A percentile compares a stretch with the other conserved stretches of the same genome.
These are phyloP conservation scores for Galeopsis tetrahit DNA, from an alignment of 257 asterid genomes.

Conservation along the genomic window DNA sequence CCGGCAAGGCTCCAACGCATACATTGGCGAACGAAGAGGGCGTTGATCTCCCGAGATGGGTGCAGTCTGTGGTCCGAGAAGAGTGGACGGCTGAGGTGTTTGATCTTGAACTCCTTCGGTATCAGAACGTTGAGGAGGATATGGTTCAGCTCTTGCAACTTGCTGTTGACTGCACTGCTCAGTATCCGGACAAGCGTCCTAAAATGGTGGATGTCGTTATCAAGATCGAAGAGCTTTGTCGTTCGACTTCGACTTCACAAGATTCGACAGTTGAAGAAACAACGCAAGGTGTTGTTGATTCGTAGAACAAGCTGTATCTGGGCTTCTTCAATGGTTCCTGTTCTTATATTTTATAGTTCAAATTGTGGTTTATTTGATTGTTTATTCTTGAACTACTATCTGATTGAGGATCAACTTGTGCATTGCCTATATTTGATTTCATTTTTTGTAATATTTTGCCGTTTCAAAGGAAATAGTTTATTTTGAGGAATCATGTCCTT, in stretches of 20 bases:
- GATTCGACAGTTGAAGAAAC: constrained; percentile 21
- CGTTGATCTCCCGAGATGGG: constrained; percentile 72
- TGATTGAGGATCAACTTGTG: constrained; percentile 38
- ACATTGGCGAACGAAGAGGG: constrained; percentile 61
- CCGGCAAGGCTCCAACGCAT: constrained; percentile 64
- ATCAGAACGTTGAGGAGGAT: constrained; percentile 65
- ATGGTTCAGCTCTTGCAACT: constrained; percentile 72
- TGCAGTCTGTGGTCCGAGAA: constrained; percentile 64
- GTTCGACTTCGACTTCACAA: constrained; percentile 24
- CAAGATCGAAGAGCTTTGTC: constrained; percentile 53
- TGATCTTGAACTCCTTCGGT: constrained; percentile 62
- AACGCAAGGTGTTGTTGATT: not conserved
- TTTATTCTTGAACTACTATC: constrained; percentile 45
- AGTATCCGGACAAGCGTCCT: constrained; percentile 64
- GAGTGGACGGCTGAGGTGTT: constrained; percentile 72
- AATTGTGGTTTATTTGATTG: constrained; percentile 38
- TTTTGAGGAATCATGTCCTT: constrained; percentile 15
- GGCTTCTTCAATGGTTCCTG: not conserved
- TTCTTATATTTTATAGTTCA: not conserved
- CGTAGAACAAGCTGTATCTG: not conserved
- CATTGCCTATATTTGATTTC: constrained; percentile 12
- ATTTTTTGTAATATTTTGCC: constrained; percentile 28
- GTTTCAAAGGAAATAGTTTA: constrained; percentile 17
- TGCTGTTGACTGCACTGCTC: constrained; percentile 63
- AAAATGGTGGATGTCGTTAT: constrained; percentile 49